Evolutionary conservation across 1,139 yeast species (phyloP), one percentile per base, ranked within the genome.

Genomic region (Protomyces gravidus): DNA sequence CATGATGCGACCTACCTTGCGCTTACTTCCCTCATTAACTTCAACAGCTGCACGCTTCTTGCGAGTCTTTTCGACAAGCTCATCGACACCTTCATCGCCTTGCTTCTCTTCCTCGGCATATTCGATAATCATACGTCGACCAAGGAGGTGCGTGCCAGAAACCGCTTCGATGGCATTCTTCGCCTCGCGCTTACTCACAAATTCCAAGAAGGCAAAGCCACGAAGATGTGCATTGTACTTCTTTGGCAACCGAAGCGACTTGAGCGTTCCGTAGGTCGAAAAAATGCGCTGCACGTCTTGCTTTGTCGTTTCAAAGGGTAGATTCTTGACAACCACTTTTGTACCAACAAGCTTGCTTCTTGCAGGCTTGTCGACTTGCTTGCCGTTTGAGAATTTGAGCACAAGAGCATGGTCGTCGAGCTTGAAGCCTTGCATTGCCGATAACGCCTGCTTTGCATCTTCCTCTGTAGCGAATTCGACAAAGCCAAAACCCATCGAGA

Each of bases 151-250:
- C 2, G 94, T 96, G 63, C 98, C 98, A 71, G 85, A 87, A 65
- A 92, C 80, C 70, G 90, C 94, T 67, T 84, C 84, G 90, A 92
- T 86, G n/a, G 97, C 98, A 70, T 78, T 83, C 70, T 86, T 96
- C 1, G 98, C 97, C 72, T 92, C 99, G 72, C 89, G 88, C 45
- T 89, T 79, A 50, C 94, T 77, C 19, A 86, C 77, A 69, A 86
- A 94, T 73, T 92, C 99, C 51, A 94, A 96, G 72, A 92, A 92
- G 0, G 98, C 98, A 76, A 92, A 92, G 70, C 99, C 99, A 71
- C 98, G 83, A 15, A 97, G 95, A 36, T 90, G 81, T 71, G 86
- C 86, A 78, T 92, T 95, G 76, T 90, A 89, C 72, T 94, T 94
- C 80, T 86, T 86, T 28, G 99, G 99, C 55, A 92, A 92, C 71